A percentile compares a stretch with the other conserved stretches of the same genome.
Conservation (phyloP, 345 rosid species). For the Lepidium aucheri region DNA sequence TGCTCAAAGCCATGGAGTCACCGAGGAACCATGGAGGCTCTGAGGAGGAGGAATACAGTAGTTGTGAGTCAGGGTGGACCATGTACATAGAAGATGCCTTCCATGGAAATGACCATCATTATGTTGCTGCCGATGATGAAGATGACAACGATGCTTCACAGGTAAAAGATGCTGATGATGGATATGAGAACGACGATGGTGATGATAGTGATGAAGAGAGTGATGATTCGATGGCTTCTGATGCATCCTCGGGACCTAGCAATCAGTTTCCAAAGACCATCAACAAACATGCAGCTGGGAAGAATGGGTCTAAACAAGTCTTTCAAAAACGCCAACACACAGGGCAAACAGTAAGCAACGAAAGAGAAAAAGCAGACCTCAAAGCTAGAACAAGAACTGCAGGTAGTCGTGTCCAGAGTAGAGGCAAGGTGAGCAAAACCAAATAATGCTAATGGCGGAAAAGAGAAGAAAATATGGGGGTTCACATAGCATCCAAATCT, state of each 20-base stretch:
- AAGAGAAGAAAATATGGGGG: not conserved
- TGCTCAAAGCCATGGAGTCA: constrained; percentile 37
- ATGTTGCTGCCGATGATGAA: constrained; percentile 13
- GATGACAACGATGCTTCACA: constrained; percentile 3
- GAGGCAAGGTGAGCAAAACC: constrained; percentile 38
- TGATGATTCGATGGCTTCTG: constrained; percentile 72
- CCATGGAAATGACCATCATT: constrained; percentile 24
- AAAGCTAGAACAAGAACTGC: constrained; percentile 35
- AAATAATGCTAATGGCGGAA: not conserved
- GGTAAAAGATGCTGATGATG: constrained; percentile 6
- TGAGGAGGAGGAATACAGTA: constrained; percentile 31
- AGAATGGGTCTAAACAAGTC: constrained; percentile 25
- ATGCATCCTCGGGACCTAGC: constrained; percentile 66
- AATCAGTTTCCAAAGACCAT: constrained; percentile 27
- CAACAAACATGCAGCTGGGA: constrained; percentile 26
- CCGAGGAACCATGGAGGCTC: constrained; percentile 31
- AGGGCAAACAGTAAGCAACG: constrained; percentile 17
- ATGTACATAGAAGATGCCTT: constrained; percentile 44
- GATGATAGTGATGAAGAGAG: constrained; percentile 29
- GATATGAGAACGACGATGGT: not conserved
- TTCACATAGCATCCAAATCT: constrained; percentile 8
- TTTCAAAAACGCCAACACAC: constrained; percentile 20
- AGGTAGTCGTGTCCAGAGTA: constrained; percentile 36
- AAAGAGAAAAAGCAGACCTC: constrained; percentile 25
- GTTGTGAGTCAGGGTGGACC: constrained; percentile 66